Percentiles rank a stretch among this genome's conserved stretches.
Evolutionary conservation across 2,329 filamentous ascomycete genomes (phyloP).

Genomic region (Fusarium subglutinans): DNA sequence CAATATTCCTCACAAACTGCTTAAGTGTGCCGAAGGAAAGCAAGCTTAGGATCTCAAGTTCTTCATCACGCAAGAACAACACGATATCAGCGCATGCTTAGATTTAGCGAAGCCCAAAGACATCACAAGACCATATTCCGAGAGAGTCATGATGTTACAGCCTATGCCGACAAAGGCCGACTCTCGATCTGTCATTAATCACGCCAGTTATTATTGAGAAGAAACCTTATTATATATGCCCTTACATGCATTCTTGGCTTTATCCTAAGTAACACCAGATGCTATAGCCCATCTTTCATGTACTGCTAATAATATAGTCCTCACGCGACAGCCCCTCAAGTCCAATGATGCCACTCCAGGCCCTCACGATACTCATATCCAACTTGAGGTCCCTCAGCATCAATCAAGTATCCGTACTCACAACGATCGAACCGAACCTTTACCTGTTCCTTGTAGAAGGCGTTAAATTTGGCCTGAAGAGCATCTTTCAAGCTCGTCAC

Average conservation of each 20-base stretch:
- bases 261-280: neutral
- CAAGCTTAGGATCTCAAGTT: neutral
- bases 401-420: constrained; percentile 63
- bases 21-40: neutral
- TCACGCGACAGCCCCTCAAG: constrained; percentile 15
- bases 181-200: neutral
- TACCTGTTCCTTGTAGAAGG: constrained; percentile 59
- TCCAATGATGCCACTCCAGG: constrained; percentile 43
- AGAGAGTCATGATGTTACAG: neutral
- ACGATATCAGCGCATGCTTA: constrained; percentile 6
- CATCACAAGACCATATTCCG: neutral
- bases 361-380: constrained; percentile 42
- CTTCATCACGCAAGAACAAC: neutral
- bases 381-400: constrained; percentile 63
- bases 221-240: neutral
- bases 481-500: constrained; percentile 63
- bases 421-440: constrained; percentile 64
- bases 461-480: constrained; percentile 57
- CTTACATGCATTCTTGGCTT: neutral
- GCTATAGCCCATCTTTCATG: neutral
- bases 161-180: neutral
- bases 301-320: neutral
- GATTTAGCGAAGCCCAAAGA: neutral
- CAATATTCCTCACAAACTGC: neutral
- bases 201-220: neutral